Evolutionary conservation across 2,329 filamentous ascomycete genomes (phyloP), one percentile per base, ranked within the genome.

Genomic region (Colletotrichum liaoningense): DNA sequence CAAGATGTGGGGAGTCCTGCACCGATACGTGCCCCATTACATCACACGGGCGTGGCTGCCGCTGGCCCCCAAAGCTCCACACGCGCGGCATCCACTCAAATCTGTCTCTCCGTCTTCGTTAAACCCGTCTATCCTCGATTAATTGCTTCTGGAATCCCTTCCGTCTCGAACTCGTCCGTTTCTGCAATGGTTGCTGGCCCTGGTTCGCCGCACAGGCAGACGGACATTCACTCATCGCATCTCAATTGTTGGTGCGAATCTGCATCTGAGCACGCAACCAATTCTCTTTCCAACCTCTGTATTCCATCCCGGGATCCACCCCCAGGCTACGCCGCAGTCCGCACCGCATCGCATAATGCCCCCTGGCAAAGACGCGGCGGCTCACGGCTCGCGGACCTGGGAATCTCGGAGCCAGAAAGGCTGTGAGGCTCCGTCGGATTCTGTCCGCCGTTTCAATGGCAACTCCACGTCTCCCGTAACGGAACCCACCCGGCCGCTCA

Each of bases 401-500:
- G 24, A 56, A 28, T 11, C 11, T 26, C 24, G 54, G 54, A 19
- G 54, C 26, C 22, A 56, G 62, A 52, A 52, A 22, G 22, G 8
- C 33, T 12, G 33, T 16, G 28, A 64, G 62, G 33, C 54, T 59
- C 30, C 58, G 59, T 69, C 59, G 49, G 30, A 64, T 54, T 22
- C 66, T 59, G 33, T 54, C 59, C 69, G 30, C 69, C 69, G 54
- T 72, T 72, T 72, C 59, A 69, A 72, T 54, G 33, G 38, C 65
- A 63, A 59, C 59, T 33, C 42, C 54, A 59, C 22, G 59, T 58
- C 38, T 58, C 42, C 69, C 64, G 30, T 64, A 64, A 68, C 35
- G 64, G 28, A 63, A 33, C 67, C 62, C 63, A 59, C 55, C n/a
- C 24, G 42, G 42, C 42, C 28, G 46, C 24, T 24, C 16, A 55